phyloP scores from a whole-genome alignment of 768 basidiomycete species.

The Lactarius hatsudake region DNA sequence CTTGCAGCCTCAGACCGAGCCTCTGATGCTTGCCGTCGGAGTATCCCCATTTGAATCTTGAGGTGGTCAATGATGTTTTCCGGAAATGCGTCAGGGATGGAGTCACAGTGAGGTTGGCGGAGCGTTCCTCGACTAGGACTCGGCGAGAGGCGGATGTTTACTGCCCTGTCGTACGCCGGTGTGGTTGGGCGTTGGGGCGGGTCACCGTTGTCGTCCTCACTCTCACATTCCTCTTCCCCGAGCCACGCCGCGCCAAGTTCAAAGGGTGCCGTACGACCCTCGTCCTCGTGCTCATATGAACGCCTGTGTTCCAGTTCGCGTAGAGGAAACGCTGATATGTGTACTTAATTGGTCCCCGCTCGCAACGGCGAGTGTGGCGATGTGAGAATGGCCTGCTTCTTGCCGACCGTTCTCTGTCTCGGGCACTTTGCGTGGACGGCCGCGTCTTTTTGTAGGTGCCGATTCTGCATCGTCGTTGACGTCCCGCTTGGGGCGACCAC shows the following conservation, averaged over 20 bases:
- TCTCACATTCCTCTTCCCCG: conserved; percentile 51
- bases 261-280: conserved; percentile 31
- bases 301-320: conserved; percentile 29
- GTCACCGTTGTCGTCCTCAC: conserved; percentile 53
- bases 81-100: conserved; percentile 12
- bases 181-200: conserved; percentile 11
- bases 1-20: conserved; percentile 61
- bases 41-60: conserved; percentile 59
- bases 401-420: conserved; percentile 10
- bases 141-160: background rate
- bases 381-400: conserved; percentile 10
- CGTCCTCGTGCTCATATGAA: conserved; percentile 39
- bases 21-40: conserved; percentile 67
- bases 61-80: conserved; percentile 55
- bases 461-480: conserved; percentile 25
- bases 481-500: conserved; percentile 60
- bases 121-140: conserved; percentile 15
- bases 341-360: conserved; percentile 9
- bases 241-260: conserved; percentile 30
- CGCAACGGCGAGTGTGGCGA: conserved; percentile 21
- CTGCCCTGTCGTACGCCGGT: conserved; percentile 22
- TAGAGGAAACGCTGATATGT: conserved; percentile 28
- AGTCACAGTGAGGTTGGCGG: conserved; percentile 2
- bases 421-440: conserved; percentile 25
- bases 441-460: conserved; percentile 27